phyloP scores from a whole-genome alignment of 1,139 yeast species.

The Yamadazyma mexicana region DNA sequence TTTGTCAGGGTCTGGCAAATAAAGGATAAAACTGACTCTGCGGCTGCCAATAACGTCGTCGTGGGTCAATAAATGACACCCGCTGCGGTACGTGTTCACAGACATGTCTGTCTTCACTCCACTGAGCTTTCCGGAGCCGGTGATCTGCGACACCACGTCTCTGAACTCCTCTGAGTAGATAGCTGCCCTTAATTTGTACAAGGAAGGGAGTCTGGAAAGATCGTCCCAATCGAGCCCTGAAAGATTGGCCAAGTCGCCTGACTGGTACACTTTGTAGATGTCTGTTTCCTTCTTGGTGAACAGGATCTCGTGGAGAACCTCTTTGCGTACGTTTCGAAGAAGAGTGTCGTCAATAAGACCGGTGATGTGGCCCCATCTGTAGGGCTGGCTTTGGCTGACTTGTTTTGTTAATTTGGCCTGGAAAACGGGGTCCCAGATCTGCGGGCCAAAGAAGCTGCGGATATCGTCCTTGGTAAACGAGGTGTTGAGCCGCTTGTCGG shows the following conservation, averaged over 20 bases:
- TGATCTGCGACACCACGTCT: slow-evolving; percentile 73
- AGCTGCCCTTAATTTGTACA: slow-evolving; percentile 78
- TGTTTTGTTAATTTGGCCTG: slow-evolving; percentile 39
- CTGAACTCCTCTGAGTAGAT: slow-evolving; percentile 85
- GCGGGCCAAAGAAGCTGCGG: slow-evolving; percentile 49
- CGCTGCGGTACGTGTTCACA: slow-evolving; percentile 85
- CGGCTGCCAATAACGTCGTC: slow-evolving; percentile 98
- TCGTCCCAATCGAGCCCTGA: slow-evolving; percentile 83
- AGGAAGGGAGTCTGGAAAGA: slow-evolving; percentile 66
- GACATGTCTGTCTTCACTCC: slow-evolving; percentile 92
- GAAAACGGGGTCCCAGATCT: slow-evolving; percentile 52
- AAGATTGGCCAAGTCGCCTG: slow-evolving; percentile 92
- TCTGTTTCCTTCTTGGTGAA: slow-evolving; percentile 97
- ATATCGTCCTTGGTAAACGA: slow-evolving; percentile 38
- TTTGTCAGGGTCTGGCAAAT: slow-evolving; percentile 89
- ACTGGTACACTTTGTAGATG: slow-evolving; percentile 90
- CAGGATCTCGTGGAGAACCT: slow-evolving; percentile 78
- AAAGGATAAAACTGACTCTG: slow-evolving; percentile 87
- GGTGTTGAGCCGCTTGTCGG: slow-evolving; percentile 21
- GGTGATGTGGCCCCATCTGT: slow-evolving; percentile 83
- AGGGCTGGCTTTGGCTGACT: slow-evolving; percentile 65
- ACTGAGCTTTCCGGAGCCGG: slow-evolving; percentile 87
- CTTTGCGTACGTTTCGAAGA: slow-evolving; percentile 76
- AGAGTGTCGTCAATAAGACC: slow-evolving; percentile 74
- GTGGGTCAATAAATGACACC: slow-evolving; percentile 92